Evolutionary conservation across 2,329 filamentous ascomycete species (phyloP).

Genomic region (Neonectria punicea): DNA sequence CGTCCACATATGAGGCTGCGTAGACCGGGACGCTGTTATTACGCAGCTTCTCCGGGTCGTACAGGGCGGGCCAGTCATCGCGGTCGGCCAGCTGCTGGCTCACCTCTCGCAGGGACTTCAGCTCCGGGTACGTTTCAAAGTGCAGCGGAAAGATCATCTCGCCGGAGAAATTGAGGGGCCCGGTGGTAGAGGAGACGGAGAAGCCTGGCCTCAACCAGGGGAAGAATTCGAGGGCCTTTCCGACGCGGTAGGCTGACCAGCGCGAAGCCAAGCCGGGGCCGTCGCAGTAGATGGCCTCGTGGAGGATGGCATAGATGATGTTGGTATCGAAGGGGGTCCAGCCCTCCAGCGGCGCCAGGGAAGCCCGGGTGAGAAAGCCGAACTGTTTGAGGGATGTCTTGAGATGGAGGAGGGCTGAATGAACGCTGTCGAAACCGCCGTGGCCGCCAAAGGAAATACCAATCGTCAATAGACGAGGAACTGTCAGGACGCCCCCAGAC

Average conservation of each 20-base stretch:
- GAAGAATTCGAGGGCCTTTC: constrained; percentile 59
- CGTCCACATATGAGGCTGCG: constrained; percentile 83
- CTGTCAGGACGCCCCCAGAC: constrained; percentile 77
- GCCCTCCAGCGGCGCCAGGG: constrained; percentile 74
- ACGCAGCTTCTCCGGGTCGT: constrained; percentile 77
- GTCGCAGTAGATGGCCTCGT: constrained; percentile 89
- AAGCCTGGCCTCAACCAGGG: constrained; percentile 59
- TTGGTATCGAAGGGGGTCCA: constrained; percentile 77
- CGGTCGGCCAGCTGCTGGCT: constrained; percentile 77
- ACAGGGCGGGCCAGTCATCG: constrained; percentile 78
- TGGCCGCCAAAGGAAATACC: constrained; percentile 84
- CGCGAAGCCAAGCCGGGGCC: constrained; percentile 69
- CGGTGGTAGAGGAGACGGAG: constrained; percentile 44
- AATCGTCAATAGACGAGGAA: constrained; percentile 78
- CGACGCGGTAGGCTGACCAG: constrained; percentile 79
- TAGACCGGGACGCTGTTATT: constrained; percentile 88
- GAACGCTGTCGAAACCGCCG: constrained; percentile 79
- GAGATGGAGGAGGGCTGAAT: constrained; percentile 76
- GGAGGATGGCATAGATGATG: constrained; percentile 86
- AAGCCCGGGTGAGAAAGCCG: constrained; percentile 78
- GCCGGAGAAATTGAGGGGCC: constrained; percentile 82
- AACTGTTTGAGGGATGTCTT: constrained; percentile 79
- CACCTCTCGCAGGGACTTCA: constrained; percentile 73
- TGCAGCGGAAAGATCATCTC: constrained; percentile 93
- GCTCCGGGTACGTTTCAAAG: constrained; percentile 83